phyloP scores from a whole-genome alignment of 1,284 basidiomycete genomes.

The Cutaneotrichosporon sp. region DNA sequence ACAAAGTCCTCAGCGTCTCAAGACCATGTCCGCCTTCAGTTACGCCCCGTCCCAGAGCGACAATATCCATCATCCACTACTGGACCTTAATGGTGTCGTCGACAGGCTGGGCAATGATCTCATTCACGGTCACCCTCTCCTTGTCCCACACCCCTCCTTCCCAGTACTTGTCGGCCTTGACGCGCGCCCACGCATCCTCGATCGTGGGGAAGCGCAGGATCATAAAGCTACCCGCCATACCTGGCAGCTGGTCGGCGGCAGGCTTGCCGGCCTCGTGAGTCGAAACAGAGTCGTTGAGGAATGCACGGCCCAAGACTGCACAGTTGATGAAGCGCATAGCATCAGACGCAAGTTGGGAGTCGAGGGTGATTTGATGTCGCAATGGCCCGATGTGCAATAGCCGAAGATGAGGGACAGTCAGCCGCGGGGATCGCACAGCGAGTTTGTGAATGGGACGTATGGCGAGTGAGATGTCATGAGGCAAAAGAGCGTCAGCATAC shows the following conservation, averaged over 20 bases:
- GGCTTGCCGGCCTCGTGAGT: conserved; percentile 10
- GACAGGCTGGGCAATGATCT: conserved; percentile 28
- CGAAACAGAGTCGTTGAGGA: conserved; percentile 14
- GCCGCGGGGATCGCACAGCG: too few species aligned
- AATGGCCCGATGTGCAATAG: too few species aligned
- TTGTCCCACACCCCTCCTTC: conserved; percentile 45
- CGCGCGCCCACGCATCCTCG: conserved; percentile 36
- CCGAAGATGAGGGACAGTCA: too few species aligned
- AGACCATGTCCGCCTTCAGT: too few species aligned
- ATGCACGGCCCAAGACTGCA: conserved; percentile 27
- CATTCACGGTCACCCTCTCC: conserved; percentile 30
- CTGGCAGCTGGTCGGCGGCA: conserved; percentile 14
- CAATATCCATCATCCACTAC: too few species aligned
- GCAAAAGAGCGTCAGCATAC: too few species aligned
- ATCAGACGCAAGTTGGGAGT: too few species aligned
- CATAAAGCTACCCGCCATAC: conserved; percentile 44
- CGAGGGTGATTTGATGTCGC: too few species aligned
- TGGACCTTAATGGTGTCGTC: conserved; percentile 23
- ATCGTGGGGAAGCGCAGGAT: conserved; percentile 33
- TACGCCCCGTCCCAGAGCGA: too few species aligned
- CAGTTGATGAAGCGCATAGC: neutral
- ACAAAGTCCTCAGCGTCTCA: too few species aligned
- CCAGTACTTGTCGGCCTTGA: conserved; percentile 45
- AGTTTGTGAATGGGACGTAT: too few species aligned
- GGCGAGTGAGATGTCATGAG: too few species aligned